Conservation (phyloP, 2,329 filamentous ascomycete genomes). For the Exophiala bonariae region DNA sequence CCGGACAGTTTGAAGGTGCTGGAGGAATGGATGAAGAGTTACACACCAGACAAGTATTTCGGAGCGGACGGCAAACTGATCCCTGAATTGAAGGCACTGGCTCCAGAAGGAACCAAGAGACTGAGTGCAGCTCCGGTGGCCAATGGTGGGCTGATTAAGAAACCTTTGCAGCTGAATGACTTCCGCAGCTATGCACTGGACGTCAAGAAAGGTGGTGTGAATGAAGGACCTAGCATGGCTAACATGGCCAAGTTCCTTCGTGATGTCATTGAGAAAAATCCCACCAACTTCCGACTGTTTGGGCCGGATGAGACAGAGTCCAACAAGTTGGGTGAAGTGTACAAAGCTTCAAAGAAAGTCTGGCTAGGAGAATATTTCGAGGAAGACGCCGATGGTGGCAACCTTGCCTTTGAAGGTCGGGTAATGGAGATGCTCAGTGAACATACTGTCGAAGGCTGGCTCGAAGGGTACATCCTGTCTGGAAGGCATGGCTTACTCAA, state of each 20-base stretch:
- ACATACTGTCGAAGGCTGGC: slow-evolving; percentile 77
- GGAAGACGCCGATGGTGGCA: slow-evolving; percentile 73
- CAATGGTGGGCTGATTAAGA: slow-evolving; percentile 68
- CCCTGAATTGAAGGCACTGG: slow-evolving; percentile 62
- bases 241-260: slow-evolving; percentile 68
- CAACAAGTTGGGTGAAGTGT: slow-evolving; percentile 73
- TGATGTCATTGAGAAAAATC: slow-evolving; percentile 66
- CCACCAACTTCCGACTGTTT: slow-evolving; percentile 70
- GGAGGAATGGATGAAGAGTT: slow-evolving; percentile 75
- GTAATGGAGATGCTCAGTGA: slow-evolving; percentile 86
- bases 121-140: slow-evolving; percentile 78
- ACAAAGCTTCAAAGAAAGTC: slow-evolving; percentile 74
- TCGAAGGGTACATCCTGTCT: slow-evolving; percentile 75
- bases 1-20: slow-evolving; percentile 65
- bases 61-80: slow-evolving; percentile 63
- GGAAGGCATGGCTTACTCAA: slow-evolving; percentile 76
- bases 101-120: slow-evolving; percentile 64
- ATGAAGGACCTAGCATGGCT: slow-evolving; percentile 63
- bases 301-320: slow-evolving; percentile 80
- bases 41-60: slow-evolving; percentile 72
- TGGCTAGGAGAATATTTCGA: slow-evolving; percentile 79
- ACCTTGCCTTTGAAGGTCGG: slow-evolving; percentile 65
- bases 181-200: slow-evolving; percentile 68
- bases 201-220: slow-evolving; percentile 61
- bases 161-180: slow-evolving; percentile 68